Base-by-base conservation (phyloP, 2,329 filamentous ascomycete species). In the Talaromyces funiculosus region DNA sequence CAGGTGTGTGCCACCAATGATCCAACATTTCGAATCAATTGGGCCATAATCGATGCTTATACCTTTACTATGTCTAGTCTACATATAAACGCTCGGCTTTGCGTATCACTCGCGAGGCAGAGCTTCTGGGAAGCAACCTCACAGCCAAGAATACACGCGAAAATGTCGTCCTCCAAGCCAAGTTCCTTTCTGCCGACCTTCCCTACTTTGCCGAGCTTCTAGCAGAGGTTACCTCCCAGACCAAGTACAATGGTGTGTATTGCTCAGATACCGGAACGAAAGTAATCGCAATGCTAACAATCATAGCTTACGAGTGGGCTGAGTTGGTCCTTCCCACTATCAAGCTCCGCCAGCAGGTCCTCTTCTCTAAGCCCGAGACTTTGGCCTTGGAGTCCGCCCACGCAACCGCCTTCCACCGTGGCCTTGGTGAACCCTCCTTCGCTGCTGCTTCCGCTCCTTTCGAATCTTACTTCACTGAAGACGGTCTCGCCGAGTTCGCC, bases 171-270 rank as follows among this genome's bases (percentile, higher is more conserved):
- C 81, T 99, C 72, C 88, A 93, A 78, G 90, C 94, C 75, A 96
- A 89, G 81, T 99, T 99, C 84, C 86, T 99, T 67, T 87, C 91
- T 75, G 87, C 94, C 75, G 92, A 99, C 76, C 86, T 99, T 67
- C 94, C 94, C 68, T 99, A 97, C 85, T 99, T 96, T 77, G 86
- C 92, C 72, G 94, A 99, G 82, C 84, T 99, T 67, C 85, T 99
- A 68, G 91, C 89, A 72, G 95, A 99, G 82, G 90, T 97, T 70
- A 83, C 94, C 71, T 87, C 88, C 64, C 82, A 90, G 78, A 96
- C 93, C 69, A 94, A 91, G 80, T 99, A 90, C 77, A 86, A 87
- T 64, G 76, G 85, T 87, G 74, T 69, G 77, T 72, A 18, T 53
- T 22, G 4, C 53, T 31, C 31, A 37, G 12, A 8, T 9, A 18